Percentiles rank a stretch among this genome's conserved stretches.
Conservation (phyloP, 1,284 basidiomycete genomes). For the Golubevia sp. region DNA sequence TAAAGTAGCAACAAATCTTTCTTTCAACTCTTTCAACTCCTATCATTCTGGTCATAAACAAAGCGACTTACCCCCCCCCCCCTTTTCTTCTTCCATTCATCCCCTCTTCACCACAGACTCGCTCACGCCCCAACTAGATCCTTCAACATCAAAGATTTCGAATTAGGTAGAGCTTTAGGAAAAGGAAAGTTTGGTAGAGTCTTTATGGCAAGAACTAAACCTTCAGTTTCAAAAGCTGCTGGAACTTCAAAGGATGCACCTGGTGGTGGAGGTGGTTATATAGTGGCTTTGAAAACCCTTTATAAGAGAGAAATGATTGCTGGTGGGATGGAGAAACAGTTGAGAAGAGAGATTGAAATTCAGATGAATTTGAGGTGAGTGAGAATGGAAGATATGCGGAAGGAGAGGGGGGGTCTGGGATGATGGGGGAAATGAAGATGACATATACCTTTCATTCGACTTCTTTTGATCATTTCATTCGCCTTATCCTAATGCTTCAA, state of each 20-base stretch:
- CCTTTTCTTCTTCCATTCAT: conserved; percentile 1
- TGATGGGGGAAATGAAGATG: no score
- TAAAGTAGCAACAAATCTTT: no score
- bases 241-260: conserved; percentile 1
- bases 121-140: conserved; percentile 41
- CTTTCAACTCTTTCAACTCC: neutral
- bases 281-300: conserved; percentile 59
- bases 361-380: conserved; percentile 54
- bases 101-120: conserved; percentile 6
- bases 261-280: conserved; percentile 41
- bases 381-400: no score
- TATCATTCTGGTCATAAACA: no score
- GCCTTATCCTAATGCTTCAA: no score
- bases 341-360: conserved; percentile 58
- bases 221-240: neutral
- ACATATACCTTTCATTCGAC: no score
- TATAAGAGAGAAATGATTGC: conserved; percentile 58
- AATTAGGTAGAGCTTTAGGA: conserved; percentile 55
- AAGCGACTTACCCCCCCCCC: neutral
- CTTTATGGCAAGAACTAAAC: conserved; percentile 49
- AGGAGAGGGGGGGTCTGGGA: no score
- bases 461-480: no score
- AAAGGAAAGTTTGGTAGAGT: conserved; percentile 60
- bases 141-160: conserved; percentile 53
- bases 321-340: conserved; percentile 50